Evolutionary conservation across 2,329 filamentous ascomycete species (phyloP), one percentile per base, ranked within the genome.

Genomic region (Colletotrichum nymphaeae): DNA sequence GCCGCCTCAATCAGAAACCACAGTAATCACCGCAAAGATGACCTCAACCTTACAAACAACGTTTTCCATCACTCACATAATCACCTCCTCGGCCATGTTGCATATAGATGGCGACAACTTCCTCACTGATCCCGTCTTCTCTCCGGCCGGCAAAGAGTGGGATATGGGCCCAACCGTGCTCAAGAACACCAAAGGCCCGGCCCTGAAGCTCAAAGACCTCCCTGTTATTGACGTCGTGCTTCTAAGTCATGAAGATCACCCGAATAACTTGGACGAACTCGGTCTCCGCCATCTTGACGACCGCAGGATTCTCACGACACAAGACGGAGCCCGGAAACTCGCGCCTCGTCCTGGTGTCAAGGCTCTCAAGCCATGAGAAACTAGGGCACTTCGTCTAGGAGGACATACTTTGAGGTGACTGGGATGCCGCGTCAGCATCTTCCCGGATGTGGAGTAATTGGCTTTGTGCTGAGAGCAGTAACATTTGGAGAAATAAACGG

Each of bases 181-280:
- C 11, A 80, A 78, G 16, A 80, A 76, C 28, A 76, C 78, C 14
- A 78, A 82, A 35, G 72, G 75, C 1, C 84, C 85, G 0, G 83
- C 83, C 2, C 74, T 87, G 0, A 64, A 74, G 0, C 78, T 87
- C 0, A 74, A 81, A 1, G 67, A 84, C 1, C 79, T 88, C 0
- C 86, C 86, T 0, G 77, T 78, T 11, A 86, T 88, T 73, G 86
- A 88, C 63, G 86, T 82, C n/a, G 79, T 88, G 4, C 80, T 88
- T 1, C 80, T 88, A 9, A 86, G 84, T 76, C 86, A 88, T 70
- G 87, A 88, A 76, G 85, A 88, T 76, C 86, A 88, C 69, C 79
- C 80, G 0, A 86, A 88, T 73, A 88, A 88, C 72, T 80, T 88
- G 2, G 86, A 88, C 49, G 79, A 82, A 1, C 73, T 83, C 0